Evolutionary conservation across 2,329 filamentous ascomycete genomes (phyloP).

Genomic region (Cladosporium austrohemisphaericum): DNA sequence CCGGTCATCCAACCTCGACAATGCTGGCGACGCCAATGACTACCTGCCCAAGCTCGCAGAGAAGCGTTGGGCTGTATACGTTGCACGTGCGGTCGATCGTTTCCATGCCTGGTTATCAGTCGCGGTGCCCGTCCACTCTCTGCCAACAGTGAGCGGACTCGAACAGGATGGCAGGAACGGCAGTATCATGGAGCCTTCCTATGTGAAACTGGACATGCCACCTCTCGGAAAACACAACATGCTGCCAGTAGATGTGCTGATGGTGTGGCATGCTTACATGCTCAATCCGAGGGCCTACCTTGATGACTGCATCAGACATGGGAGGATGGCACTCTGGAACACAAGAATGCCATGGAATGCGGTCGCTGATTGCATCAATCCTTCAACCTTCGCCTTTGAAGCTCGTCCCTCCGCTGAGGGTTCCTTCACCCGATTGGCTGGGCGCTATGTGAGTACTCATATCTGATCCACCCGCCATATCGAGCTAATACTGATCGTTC

Average conservation of each 20-base stretch:
- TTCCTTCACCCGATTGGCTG: conserved; percentile 49
- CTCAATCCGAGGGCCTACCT: conserved; percentile 72
- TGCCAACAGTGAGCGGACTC: conserved; percentile 28
- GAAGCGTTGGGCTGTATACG: conserved; percentile 70
- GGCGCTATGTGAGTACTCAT: conserved; percentile 23
- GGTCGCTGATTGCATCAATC: conserved; percentile 57
- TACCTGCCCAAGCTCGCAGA: conserved; percentile 57
- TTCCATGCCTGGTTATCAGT: conserved; percentile 64
- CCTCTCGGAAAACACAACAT: conserved; percentile 9
- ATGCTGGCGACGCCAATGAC: conserved; percentile 28
- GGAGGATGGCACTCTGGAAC: conserved; percentile 55
- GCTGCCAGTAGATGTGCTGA: conserved; percentile 59
- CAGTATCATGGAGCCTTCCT: background rate
- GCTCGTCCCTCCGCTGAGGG: conserved; percentile 42
- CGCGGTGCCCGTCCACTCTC: conserved; percentile 35
- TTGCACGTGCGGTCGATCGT: conserved; percentile 64
- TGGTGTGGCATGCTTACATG: conserved; percentile 78
- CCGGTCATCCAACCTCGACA: background rate
- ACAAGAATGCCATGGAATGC: conserved; percentile 64
- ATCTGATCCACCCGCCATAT: background rate
- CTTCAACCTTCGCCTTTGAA: conserved; percentile 54
- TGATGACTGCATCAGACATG: conserved; percentile 65
- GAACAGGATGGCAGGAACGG: background rate
- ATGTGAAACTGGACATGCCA: background rate
- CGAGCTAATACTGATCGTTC: conserved; percentile 16